Conservation (phyloP, 345 rosid species). For the Eucalyptus cloeziana region DNA sequence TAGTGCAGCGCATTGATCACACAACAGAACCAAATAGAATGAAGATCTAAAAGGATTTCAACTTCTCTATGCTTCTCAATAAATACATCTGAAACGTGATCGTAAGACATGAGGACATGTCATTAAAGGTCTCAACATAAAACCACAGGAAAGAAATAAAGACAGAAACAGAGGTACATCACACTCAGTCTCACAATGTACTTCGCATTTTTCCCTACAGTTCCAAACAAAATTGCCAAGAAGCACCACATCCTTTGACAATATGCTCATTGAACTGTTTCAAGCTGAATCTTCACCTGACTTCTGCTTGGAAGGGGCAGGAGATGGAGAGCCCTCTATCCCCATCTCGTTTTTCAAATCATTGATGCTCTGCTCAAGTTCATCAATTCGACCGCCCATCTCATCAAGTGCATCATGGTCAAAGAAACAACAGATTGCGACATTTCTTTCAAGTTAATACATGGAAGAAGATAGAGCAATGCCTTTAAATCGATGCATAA, state of each 20-base stretch:
- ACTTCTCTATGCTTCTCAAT: neutral
- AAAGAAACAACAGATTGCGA: constrained; percentile 16
- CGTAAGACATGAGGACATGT: neutral
- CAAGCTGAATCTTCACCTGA: constrained; percentile 23
- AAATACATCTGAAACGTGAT: neutral
- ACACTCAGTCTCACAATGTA: neutral
- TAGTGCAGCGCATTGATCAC: neutral
- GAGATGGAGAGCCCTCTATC: constrained; percentile 63
- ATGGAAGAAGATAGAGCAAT: neutral
- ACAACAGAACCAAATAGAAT: neutral
- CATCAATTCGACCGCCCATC: constrained; percentile 72
- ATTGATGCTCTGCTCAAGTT: constrained; percentile 78
- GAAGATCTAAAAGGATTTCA: neutral
- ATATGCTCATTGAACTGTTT: neutral
- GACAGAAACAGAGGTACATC: neutral
- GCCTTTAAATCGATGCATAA: neutral
- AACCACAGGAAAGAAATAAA: neutral
- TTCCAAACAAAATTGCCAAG: neutral
- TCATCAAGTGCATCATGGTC: constrained; percentile 73
- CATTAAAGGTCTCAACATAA: neutral
- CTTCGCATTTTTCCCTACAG: neutral
- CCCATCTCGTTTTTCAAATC: constrained; percentile 77
- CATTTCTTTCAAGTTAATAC: neutral
- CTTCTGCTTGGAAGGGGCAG: constrained; percentile 26
- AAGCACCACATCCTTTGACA: neutral